Percentiles rank a stretch among this genome's conserved stretches.
Conservation (phyloP, 1,284 basidiomycete genomes). For the Microbotryum intermedium region DNA sequence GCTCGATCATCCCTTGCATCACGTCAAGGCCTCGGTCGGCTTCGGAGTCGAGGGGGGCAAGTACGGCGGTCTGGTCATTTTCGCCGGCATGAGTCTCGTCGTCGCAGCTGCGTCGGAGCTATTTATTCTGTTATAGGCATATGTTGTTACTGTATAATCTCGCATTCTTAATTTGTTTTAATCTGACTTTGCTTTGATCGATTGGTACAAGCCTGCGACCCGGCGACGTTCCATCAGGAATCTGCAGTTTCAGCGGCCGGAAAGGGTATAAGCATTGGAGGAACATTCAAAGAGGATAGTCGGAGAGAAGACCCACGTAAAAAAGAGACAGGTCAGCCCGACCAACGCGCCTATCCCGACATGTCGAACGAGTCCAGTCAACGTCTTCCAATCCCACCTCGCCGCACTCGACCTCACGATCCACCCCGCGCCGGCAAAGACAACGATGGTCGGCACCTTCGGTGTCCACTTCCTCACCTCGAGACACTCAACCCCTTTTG, state of each 20-base stretch:
- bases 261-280: no score
- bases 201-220: no score
- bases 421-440: background rate
- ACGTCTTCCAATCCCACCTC: background rate
- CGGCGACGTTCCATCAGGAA: no score
- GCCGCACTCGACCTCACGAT: slow-evolving; percentile 12
- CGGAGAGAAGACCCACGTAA: slow-evolving; percentile 14
- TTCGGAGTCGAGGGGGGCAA: slow-evolving; percentile 11
- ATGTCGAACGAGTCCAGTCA: slow-evolving; percentile 9
- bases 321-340: slow-evolving; percentile 16
- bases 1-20: slow-evolving; percentile 6
- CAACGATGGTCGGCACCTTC: background rate
- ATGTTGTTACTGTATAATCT: background rate
- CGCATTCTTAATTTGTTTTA: background rate
- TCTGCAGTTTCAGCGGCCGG: no score
- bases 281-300: no score
- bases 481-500: background rate
- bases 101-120: slow-evolving; percentile 8
- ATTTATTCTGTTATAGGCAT: background rate
- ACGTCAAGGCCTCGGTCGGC: background rate
- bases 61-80: slow-evolving; percentile 14
- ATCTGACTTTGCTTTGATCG: no score
- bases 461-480: slow-evolving; percentile 8
- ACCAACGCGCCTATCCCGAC: slow-evolving; percentile 9
- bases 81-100: slow-evolving; percentile 1